A percentile compares a stretch with the other conserved stretches of the same genome.
phyloP scores from a whole-genome alignment of 1,284 basidiomycete species.

The Hymenochaete sp. region DNA sequence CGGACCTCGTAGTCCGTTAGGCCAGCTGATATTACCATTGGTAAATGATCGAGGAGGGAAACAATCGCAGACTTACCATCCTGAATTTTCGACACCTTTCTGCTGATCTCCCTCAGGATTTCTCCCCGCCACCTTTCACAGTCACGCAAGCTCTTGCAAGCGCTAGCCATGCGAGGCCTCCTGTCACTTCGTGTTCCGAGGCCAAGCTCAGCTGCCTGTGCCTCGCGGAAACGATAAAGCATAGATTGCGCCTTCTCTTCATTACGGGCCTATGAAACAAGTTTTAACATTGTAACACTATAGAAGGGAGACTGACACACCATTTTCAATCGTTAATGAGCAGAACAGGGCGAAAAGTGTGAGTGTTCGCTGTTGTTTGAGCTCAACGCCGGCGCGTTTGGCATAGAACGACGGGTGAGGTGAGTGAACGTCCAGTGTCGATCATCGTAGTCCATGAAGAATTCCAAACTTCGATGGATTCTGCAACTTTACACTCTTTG shows the following conservation, averaged over 20 bases:
- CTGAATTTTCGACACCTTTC: constrained; percentile 97
- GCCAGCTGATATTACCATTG: constrained; percentile 48
- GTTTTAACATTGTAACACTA: not conserved
- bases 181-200: constrained; percentile 74
- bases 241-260: constrained; percentile 97
- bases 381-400: too few relatives aligned
- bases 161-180: constrained; percentile 83
- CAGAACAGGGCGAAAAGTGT: too few relatives aligned
- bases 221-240: constrained; percentile 97
- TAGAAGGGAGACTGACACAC: too few relatives aligned
- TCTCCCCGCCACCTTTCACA: constrained; percentile 96
- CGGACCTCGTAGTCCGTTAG: constrained; percentile 94
- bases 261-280: constrained; percentile 85
- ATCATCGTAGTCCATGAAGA: too few relatives aligned
- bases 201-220: constrained; percentile 92
- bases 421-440: too few relatives aligned
- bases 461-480: too few relatives aligned
- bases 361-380: too few relatives aligned
- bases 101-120: constrained; percentile 86
- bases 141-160: constrained; percentile 85
- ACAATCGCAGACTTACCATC: constrained; percentile 55
- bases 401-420: too few relatives aligned
- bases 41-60: not conserved
- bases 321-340: too few relatives aligned
- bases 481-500: too few relatives aligned